Base-by-base conservation (phyloP, 306 rosid genomes). In the Albizia julibrissin region DNA sequence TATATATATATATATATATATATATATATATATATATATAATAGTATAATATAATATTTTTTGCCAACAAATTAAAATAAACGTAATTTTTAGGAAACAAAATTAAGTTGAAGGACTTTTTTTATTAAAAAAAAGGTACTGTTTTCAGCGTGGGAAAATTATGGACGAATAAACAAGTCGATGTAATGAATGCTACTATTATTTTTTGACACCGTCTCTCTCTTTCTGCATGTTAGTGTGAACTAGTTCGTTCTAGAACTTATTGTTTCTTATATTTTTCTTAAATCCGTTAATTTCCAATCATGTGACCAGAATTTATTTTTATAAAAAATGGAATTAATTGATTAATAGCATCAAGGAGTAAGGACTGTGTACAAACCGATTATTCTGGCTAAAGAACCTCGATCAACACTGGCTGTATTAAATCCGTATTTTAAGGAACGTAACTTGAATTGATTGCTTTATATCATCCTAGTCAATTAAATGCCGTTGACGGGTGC, bases 131-230 rank as follows among this genome's bases (percentile, higher is more conserved):
- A n/a, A 50, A 69, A 40, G 27, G 5, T 37, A 24, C 64, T 22
- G 3, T 31, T 29, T 49, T 64, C 12, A 24, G 46, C 9, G 2
- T 11, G n/a, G 61, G 27, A 59, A 40, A 79, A 21, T 11, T 65
- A 39, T 49, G 46, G 37, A 26, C 67, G 58, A 46, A 79, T 40
- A 72, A 80, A 80, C 81, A 19, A n/a, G 66, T 6, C 58, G 65
- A 83, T 74, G 37, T 16, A 56, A 79, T 79, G 18, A 74, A 34
- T 74, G 75, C 54, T 66, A 66, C 76, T 59, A 67, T 83, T 79
- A 61, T 79, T 84, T 74, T 54, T 83, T 56, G 76, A 83, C 79
- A 22, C 58, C 46, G 58, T 64, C 27, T 26, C 58, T 19, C 58
- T 19, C 26, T n/a, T 14, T 40, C 29, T 8, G 11, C 22, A 40